A percentile compares a stretch with the other conserved stretches of the same genome.
phyloP scores from a whole-genome alignment of 306 rosid genomes.

The Dalbergia cochinchinensis region DNA sequence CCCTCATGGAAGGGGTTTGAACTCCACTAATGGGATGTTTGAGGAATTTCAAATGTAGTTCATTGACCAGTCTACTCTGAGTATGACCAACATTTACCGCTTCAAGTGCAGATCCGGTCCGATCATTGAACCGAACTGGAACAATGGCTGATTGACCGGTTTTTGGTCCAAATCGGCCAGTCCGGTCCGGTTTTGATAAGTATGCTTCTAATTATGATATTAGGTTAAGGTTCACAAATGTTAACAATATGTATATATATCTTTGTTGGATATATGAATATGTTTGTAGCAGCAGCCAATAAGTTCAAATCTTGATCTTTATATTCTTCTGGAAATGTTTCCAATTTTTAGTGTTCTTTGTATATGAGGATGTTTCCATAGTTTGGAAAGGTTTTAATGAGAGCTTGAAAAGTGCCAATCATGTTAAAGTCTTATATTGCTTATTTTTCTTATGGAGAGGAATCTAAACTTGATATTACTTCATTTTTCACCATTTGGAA shows the following conservation, averaged over 20 bases:
- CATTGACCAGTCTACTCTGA: no score
- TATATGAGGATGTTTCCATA: neutral
- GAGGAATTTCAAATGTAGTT: no score
- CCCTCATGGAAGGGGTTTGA: no score
- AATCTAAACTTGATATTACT: conserved; percentile 5
- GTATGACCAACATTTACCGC: no score
- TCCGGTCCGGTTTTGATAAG: no score
- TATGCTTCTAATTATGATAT: neutral
- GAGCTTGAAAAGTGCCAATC: conserved; percentile 18
- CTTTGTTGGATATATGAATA: neutral
- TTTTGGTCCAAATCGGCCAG: no score
- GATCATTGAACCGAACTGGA: no score
- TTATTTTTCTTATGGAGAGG: neutral
- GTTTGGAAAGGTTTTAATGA: conserved; percentile 5
- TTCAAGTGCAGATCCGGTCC: no score
- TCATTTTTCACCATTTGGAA: conserved; percentile 27
- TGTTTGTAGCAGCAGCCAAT: neutral
- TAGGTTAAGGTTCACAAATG: neutral
- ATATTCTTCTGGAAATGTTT: neutral
- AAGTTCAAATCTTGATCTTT: neutral
- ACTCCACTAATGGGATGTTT: no score
- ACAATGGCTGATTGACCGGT: no score
- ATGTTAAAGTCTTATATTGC: conserved; percentile 15
- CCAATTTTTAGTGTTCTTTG: conserved; percentile 14
- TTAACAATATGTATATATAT: neutral